phyloP scores from a whole-genome alignment of 805 yeast genomes.

The Teunomyces cretensis region DNA sequence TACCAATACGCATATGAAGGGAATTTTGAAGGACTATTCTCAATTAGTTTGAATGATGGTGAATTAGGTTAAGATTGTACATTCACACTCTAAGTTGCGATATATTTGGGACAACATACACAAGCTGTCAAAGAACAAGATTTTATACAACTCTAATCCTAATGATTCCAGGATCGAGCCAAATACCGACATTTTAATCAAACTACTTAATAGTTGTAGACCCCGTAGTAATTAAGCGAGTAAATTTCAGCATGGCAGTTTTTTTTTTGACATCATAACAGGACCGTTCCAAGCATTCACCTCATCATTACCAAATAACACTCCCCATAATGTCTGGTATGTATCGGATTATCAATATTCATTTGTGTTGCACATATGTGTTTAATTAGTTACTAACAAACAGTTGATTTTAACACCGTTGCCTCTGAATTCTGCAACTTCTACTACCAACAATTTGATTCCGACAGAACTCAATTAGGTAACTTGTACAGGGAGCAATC shows the following conservation, averaged over 20 bases:
- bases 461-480: constrained; percentile 89
- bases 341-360: constrained; percentile 8
- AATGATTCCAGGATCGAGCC: no score
- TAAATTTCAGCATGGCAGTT: constrained; percentile 3
- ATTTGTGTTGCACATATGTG: background rate
- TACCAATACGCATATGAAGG: constrained; percentile 96
- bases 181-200: no score
- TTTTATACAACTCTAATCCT: no score
- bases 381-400: constrained; percentile 2
- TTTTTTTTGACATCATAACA: background rate
- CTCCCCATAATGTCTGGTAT: constrained; percentile 28
- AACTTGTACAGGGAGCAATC: constrained; percentile 94
- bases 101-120: background rate
- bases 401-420: constrained; percentile 47
- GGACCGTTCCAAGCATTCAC: background rate
- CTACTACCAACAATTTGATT: constrained; percentile 93
- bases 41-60: constrained; percentile 27
- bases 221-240: background rate
- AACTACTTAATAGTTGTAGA: no score
- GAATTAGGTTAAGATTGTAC: background rate
- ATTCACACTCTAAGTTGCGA: background rate
- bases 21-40: constrained; percentile 83
- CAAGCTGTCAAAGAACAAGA: background rate
- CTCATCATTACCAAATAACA: background rate
- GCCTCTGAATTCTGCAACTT: constrained; percentile 85